A percentile compares a stretch with the other conserved stretches of the same genome.
Evolutionary conservation across 164 flowering plant species (phyloP).

Genomic region (Tinospora cordifolia): DNA sequence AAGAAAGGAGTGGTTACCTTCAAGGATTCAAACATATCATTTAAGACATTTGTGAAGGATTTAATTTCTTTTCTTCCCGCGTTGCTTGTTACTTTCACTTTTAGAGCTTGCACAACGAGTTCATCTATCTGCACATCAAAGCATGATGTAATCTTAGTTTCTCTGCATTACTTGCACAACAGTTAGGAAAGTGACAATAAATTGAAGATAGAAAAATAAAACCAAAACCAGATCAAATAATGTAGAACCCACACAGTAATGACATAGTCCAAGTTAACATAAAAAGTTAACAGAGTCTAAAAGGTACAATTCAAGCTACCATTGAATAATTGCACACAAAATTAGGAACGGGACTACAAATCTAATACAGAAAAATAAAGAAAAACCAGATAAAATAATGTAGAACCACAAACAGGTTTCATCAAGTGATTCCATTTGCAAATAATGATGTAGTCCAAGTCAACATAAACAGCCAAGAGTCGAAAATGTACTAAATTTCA

Average conservation of each 20-base stretch:
- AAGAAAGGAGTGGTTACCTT: conserved; percentile 37
- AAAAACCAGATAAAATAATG: background rate
- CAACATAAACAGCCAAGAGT: background rate
- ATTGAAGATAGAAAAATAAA: background rate
- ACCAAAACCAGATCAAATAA: background rate
- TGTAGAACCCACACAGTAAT: no score
- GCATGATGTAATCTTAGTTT: background rate
- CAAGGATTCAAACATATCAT: conserved; percentile 53
- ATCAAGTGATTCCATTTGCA: background rate
- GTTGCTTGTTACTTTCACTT: conserved; percentile 27
- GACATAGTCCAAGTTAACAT: no score
- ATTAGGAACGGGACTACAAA: background rate
- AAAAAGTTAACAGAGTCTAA: no score
- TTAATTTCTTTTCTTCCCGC: conserved; percentile 53
- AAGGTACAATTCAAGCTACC: no score
- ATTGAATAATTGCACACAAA: background rate
- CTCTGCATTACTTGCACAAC: background rate
- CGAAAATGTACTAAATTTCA: background rate
- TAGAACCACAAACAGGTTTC: background rate
- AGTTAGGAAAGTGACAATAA: background rate
- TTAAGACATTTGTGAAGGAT: conserved; percentile 51
- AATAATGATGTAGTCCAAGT: background rate
- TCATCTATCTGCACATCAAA: conserved; percentile 68
- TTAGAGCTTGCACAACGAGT: conserved; percentile 60
- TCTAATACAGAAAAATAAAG: background rate